Evolutionary conservation across 441 rosid genomes (phyloP).

Genomic region (Syzygium malaccense): DNA sequence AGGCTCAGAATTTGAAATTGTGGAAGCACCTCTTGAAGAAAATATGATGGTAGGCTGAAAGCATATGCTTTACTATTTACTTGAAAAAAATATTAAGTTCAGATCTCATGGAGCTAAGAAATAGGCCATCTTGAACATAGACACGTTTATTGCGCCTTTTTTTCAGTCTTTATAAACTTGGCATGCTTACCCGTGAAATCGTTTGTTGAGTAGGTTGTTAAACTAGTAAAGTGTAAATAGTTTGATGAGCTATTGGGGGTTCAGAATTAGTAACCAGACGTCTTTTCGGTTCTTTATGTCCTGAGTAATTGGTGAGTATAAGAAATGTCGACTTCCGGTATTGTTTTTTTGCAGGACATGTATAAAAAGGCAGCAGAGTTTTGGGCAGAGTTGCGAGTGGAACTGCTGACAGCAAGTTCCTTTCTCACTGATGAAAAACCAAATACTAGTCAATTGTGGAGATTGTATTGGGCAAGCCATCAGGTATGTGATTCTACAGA

Average conservation of each 20-base stretch:
- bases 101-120: not conserved
- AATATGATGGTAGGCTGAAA: slow-evolving; percentile 72
- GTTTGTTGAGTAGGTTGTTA: not conserved
- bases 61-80: slow-evolving; percentile 3
- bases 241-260: not conserved
- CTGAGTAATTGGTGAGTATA: not conserved
- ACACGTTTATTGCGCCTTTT: not conserved
- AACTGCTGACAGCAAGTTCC: slow-evolving; percentile 91
- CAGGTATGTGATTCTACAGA: slow-evolving; percentile 53
- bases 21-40: slow-evolving; percentile 89
- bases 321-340: not conserved
- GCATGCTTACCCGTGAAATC: not conserved
- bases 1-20: slow-evolving; percentile 89
- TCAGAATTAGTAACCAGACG: not conserved
- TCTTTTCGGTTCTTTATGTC: not conserved
- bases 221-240: not conserved
- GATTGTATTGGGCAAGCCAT: slow-evolving; percentile 99
- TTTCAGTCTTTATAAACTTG: not conserved
- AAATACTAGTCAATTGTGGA: slow-evolving; percentile 86
- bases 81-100: not conserved
- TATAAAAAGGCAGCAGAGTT: slow-evolving; percentile 95
- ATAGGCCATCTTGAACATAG: not conserved
- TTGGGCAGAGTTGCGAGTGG: slow-evolving; percentile 99
- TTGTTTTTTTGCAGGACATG: slow-evolving; percentile 46
- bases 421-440: slow-evolving; percentile 77